Base-by-base conservation (phyloP, 805 yeast species). In the Lachancea cidri region DNA sequence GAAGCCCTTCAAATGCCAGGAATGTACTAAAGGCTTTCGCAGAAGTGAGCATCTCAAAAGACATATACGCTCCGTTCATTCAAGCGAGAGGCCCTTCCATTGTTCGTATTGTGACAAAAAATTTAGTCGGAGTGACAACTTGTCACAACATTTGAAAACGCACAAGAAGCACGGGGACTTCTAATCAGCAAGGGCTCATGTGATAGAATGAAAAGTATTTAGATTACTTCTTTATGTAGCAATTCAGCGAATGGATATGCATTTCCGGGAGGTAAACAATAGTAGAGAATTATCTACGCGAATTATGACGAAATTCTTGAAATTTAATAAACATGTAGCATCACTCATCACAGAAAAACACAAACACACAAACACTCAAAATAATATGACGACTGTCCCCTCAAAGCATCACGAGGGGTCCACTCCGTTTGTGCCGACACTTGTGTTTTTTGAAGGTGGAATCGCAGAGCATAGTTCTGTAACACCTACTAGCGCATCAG, bases 21-120 rank as follows among this genome's bases (percentile, higher is more conserved):
- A 57, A 8, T 72, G 76, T 46, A 46, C 52, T 1, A 71, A 69
- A 49, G 52, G 55, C 3, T 81, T 82, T 60, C 75, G 74, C 48
- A 70, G 86, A 46, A 77, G 77, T 50, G 86, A 82, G 45, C 86
- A 81, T 55, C 64, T 80, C 53, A 79, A 78, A 55, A 64, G 88
- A 42, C 88, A 82, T 54, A 71, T 77, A 56, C 64, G 85, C 43
- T 77, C 83, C 17, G 78, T 81, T 48, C 88, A 81, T 55, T 72
- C 81, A 19, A 62, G 72, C 46, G 74, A 76, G 50, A 68, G 77
- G 46, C 83, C 83, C 1, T 81, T 72, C 59, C 73, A 70, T 36
- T 82, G 87, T 53, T 53, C 65, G 14, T 61, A 66, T 35, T 82
- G 88, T 53, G 68, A 67, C 33, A 81, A 79, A 57, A 75, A 73